These are phyloP conservation scores for Colletotrichum spaethianum DNA, from an alignment of 2,329 filamentous ascomycete genomes.

Conservation along the genomic window DNA sequence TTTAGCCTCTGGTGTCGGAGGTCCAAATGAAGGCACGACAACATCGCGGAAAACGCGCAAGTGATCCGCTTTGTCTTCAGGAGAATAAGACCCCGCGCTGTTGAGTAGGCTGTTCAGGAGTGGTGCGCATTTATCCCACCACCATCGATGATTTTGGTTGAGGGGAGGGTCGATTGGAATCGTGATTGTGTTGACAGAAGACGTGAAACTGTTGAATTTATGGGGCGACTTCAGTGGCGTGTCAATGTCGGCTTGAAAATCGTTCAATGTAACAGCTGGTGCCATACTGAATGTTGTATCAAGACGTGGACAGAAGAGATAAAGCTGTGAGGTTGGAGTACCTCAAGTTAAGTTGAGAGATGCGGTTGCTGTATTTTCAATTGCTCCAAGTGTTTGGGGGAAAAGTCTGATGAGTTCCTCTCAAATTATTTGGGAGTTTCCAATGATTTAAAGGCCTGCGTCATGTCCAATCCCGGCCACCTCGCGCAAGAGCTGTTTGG, in stretches of 20 bases:
- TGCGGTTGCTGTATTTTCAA: background rate
- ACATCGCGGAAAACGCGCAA: slow-evolving; percentile 38
- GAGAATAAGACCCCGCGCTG: slow-evolving; percentile 23
- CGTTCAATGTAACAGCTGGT: background rate
- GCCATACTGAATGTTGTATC: slow-evolving; percentile 5
- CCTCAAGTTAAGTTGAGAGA: background rate
- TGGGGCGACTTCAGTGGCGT: background rate
- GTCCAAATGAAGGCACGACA: slow-evolving; percentile 33
- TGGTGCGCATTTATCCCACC: slow-evolving; percentile 35
- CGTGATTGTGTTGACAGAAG: background rate
- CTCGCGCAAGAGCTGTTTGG: background rate
- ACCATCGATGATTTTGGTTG: slow-evolving; percentile 25
- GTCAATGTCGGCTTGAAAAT: background rate
- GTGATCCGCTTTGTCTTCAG: slow-evolving; percentile 34
- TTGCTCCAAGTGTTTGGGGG: background rate
- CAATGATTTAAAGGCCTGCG: background rate
- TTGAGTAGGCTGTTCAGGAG: slow-evolving; percentile 24
- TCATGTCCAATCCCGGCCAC: background rate
- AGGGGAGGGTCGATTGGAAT: slow-evolving; percentile 23
- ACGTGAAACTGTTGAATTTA: background rate
- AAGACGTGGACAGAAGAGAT: background rate
- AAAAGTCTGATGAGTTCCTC: background rate
- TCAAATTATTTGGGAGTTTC: background rate
- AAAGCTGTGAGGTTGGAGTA: background rate
- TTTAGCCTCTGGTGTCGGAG: slow-evolving; percentile 22